Conservation (phyloP, 2,329 filamentous ascomycete genomes). For the Diaporthe citri region DNA sequence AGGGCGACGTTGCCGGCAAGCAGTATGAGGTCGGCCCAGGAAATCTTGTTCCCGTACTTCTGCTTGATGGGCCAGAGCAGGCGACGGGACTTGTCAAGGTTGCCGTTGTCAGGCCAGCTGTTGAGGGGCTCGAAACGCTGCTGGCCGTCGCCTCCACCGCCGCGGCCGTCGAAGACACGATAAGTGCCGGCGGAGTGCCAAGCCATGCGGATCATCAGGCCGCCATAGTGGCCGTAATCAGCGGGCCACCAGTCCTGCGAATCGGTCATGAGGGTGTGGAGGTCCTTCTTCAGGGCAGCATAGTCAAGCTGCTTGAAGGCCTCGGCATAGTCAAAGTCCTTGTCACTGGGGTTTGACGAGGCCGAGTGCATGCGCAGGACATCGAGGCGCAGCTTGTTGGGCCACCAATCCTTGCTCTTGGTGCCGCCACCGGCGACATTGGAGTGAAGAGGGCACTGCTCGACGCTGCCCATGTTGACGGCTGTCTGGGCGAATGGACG, state of each 20-base stretch:
- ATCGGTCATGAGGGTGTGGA: slow-evolving; percentile 79
- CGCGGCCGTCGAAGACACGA: slow-evolving; percentile 80
- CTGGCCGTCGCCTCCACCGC: slow-evolving; percentile 79
- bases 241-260: slow-evolving; percentile 87
- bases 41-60: slow-evolving; percentile 84
- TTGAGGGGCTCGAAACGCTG: slow-evolving; percentile 85
- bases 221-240: slow-evolving; percentile 85
- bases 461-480: slow-evolving; percentile 36
- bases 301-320: slow-evolving; percentile 82
- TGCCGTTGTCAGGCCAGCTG: slow-evolving; percentile 82
- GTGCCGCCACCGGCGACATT: slow-evolving; percentile 73
- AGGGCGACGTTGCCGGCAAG: slow-evolving; percentile 81
- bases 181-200: slow-evolving; percentile 87
- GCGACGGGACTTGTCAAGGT: slow-evolving; percentile 81
- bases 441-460: slow-evolving; percentile 41
- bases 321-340: slow-evolving; percentile 78
- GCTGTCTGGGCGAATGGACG: slow-evolving; percentile 8
- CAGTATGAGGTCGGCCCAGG: slow-evolving; percentile 78
- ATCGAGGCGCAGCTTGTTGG: slow-evolving; percentile 74
- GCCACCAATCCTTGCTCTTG: slow-evolving; percentile 81
- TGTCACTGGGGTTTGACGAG: slow-evolving; percentile 72
- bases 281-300: slow-evolving; percentile 78
- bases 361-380: slow-evolving; percentile 79
- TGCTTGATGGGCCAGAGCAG: slow-evolving; percentile 84
- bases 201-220: slow-evolving; percentile 83